A percentile compares a stretch with the other conserved stretches of the same genome.
These are phyloP conservation scores for Taphrina deformans DNA, from an alignment of 1,139 yeast genomes.

Conservation along the genomic window DNA sequence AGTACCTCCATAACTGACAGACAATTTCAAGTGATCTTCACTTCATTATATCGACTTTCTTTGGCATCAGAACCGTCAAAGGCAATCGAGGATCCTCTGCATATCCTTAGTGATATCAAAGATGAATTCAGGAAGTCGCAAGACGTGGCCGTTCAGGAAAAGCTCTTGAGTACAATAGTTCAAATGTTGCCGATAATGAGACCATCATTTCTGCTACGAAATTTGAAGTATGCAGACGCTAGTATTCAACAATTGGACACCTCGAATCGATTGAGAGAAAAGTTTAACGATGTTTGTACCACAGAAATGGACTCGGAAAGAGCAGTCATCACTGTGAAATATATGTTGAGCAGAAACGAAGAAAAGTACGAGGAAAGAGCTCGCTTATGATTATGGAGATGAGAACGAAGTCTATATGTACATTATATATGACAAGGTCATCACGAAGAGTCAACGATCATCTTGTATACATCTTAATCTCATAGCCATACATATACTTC, in stretches of 20 bases:
- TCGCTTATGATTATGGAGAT: neutral
- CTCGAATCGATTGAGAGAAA: neutral
- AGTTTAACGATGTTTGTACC: constrained; percentile 15
- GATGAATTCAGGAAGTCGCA: neutral
- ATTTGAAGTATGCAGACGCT: neutral
- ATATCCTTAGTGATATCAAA: neutral
- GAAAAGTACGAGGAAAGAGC: neutral
- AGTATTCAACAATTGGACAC: neutral
- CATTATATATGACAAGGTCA: no score
- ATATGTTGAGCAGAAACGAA: neutral
- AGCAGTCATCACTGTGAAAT: constrained; percentile 1
- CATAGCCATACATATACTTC: no score
- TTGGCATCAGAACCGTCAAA: neutral
- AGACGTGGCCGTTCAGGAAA: neutral
- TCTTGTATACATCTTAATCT: no score
- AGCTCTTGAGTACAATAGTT: neutral
- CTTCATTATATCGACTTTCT: constrained; percentile 13
- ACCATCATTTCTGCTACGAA: neutral
- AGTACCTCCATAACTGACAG: constrained; percentile 8
- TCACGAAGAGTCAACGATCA: no score
- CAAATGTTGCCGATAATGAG: constrained; percentile 12
- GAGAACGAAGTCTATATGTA: no score
- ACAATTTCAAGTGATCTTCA: constrained; percentile 15
- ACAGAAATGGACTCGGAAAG: constrained; percentile 27
- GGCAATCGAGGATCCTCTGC: neutral